Conservation (phyloP, 176 grass and related monocot genomes). For the Rhynchospora pubera region DNA sequence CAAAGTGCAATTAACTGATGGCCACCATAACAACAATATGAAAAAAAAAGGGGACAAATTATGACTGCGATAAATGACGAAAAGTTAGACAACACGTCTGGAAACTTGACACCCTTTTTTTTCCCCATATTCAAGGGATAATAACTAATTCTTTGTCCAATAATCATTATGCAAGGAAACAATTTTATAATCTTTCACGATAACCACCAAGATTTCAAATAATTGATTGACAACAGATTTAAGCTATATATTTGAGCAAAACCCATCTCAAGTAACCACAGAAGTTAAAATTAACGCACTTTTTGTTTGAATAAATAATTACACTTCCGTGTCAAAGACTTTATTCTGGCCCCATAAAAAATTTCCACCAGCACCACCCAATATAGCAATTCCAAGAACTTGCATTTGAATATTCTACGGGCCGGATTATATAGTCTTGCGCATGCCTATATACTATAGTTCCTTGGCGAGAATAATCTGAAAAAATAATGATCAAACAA, state of each 20-base stretch:
- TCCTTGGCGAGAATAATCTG: background rate
- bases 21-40: background rate
- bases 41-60: background rate
- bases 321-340: background rate
- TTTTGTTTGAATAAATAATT: background rate
- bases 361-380: background rate
- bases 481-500: background rate
- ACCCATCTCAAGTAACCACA: background rate
- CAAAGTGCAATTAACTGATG: background rate
- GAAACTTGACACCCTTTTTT: background rate
- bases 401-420: background rate
- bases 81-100: background rate
- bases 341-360: background rate
- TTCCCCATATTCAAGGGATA: background rate
- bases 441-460: background rate
- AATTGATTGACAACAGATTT: background rate
- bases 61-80: background rate
- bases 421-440: background rate
- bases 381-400: background rate
- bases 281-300: background rate
- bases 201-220: background rate
- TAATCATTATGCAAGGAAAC: background rate
- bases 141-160: background rate
- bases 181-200: background rate
- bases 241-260: background rate